Evolutionary conservation across 257 asterid species (phyloP).

Genomic region (Rehmannia glutinosa): DNA sequence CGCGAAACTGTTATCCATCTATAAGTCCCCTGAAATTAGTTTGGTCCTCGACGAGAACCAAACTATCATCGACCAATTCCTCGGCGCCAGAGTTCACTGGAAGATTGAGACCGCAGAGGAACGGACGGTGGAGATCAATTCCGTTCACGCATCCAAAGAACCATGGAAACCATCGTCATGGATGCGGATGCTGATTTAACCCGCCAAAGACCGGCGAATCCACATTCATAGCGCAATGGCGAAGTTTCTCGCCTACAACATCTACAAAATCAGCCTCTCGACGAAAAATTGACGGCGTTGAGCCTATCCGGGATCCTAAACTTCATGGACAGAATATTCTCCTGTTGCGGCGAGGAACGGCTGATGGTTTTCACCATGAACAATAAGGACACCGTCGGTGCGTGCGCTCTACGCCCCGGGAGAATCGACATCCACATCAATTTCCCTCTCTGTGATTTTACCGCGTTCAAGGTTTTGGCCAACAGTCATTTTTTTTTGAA

Average conservation of each 20-base stretch:
- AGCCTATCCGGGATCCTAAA: constrained; percentile 66
- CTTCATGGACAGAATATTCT: constrained; percentile 88
- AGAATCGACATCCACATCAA: constrained; percentile 75
- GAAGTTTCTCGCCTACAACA: constrained; percentile 55
- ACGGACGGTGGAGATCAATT: constrained; percentile 72
- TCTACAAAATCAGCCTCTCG: constrained; percentile 67
- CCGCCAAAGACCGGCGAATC: constrained; percentile 84
- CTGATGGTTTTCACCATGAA: constrained; percentile 77
- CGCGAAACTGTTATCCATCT: constrained; percentile 71
- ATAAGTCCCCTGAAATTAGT: constrained; percentile 60
- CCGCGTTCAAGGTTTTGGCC: constrained; percentile 66
- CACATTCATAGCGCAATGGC: constrained; percentile 79
- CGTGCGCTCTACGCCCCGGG: constrained; percentile 75
- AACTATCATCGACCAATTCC: constrained; percentile 51
- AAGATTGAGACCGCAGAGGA: constrained; percentile 37
- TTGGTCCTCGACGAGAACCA: constrained; percentile 60
- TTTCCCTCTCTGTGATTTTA: constrained; percentile 78
- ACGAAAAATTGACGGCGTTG: constrained; percentile 44
- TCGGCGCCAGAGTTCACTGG: constrained; percentile 76
- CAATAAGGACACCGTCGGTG: constrained; percentile 57
- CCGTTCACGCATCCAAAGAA: constrained; percentile 76
- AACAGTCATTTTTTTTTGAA: constrained; percentile 63
- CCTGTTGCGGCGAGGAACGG: constrained; percentile 84
- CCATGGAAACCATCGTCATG: constrained; percentile 78
- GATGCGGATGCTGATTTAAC: constrained; percentile 68